Conservation (phyloP, 2,329 filamentous ascomycete species). For the Didymella pinodella region DNA sequence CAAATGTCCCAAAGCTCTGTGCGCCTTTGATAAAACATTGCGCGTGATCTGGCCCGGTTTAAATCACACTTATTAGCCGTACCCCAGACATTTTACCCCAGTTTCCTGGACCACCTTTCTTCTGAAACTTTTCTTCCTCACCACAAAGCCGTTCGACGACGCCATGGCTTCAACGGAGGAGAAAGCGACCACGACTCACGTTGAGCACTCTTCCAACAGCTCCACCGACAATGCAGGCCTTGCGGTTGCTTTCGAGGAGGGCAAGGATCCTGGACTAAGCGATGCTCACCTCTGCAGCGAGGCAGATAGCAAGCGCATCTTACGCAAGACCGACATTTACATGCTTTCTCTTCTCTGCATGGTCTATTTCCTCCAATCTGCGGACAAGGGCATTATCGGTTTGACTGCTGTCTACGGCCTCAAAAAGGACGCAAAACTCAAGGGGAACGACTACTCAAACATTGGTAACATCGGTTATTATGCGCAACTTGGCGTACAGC, state of each 20-base stretch:
- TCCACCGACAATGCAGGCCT: slow-evolving; percentile 17
- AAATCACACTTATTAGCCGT: slow-evolving; percentile 20
- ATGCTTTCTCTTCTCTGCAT: slow-evolving; percentile 37
- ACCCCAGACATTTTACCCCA: slow-evolving; percentile 22
- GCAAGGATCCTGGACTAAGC: slow-evolving; percentile 25
- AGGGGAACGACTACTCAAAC: slow-evolving; percentile 58
- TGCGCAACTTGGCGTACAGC: slow-evolving; percentile 61
- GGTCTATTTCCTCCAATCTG: slow-evolving; percentile 37
- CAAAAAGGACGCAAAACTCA: slow-evolving; percentile 48
- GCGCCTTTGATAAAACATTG: not conserved
- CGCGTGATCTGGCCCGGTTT: slow-evolving; percentile 15
- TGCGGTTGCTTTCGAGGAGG: slow-evolving; percentile 32
- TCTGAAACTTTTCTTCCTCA: not conserved
- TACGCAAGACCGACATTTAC: slow-evolving; percentile 33
- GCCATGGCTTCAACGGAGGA: slow-evolving; percentile 28
- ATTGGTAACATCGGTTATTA: slow-evolving; percentile 59
- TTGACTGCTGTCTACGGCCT: slow-evolving; percentile 64
- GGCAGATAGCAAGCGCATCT: slow-evolving; percentile 33
- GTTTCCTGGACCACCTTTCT: slow-evolving; percentile 14
- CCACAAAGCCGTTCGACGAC: not conserved
- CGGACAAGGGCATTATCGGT: slow-evolving; percentile 60
- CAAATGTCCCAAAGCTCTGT: slow-evolving; percentile 2
- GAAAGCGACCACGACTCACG: slow-evolving; percentile 22
- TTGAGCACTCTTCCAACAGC: slow-evolving; percentile 25
- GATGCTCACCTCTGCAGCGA: slow-evolving; percentile 32